These are phyloP conservation scores for Chlorociboria aeruginascens DNA, from an alignment of 495 filamentous ascomycete genomes.

Conservation along the genomic window DNA sequence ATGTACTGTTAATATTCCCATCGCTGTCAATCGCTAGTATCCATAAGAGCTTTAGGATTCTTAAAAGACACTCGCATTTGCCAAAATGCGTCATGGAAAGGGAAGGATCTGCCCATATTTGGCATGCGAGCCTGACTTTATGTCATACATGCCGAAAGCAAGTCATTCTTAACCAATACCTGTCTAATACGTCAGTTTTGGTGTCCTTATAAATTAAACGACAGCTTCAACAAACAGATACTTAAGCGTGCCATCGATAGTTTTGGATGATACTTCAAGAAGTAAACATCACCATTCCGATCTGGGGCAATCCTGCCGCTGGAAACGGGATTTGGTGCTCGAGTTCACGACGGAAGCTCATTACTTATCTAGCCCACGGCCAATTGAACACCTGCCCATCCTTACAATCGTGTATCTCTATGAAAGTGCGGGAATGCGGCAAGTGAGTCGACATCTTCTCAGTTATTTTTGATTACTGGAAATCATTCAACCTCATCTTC, in stretches of 20 bases:
- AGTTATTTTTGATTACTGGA: too few relatives aligned
- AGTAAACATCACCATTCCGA: background rate
- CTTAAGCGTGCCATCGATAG: background rate
- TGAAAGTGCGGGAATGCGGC: too few relatives aligned
- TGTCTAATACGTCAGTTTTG: background rate
- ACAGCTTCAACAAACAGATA: background rate
- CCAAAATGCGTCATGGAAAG: background rate
- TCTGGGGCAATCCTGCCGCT: background rate
- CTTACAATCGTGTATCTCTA: too few relatives aligned
- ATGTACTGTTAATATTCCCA: too few relatives aligned
- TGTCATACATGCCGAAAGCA: slow-evolving; percentile 3
- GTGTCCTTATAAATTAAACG: too few relatives aligned
- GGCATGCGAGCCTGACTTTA: background rate
- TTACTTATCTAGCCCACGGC: too few relatives aligned
- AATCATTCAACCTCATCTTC: too few relatives aligned
- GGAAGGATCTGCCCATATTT: background rate
- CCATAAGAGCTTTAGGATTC: background rate
- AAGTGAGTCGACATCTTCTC: too few relatives aligned
- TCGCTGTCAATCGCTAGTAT: too few relatives aligned
- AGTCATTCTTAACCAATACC: slow-evolving; percentile 2
- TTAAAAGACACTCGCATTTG: background rate
- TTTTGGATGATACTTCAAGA: background rate
- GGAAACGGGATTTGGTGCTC: background rate
- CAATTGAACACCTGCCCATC: too few relatives aligned
- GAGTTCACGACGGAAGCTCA: too few relatives aligned